A percentile compares a stretch with the other conserved stretches of the same genome.
phyloP scores from a whole-genome alignment of 2,329 filamentous ascomycete species.

The Xylariaceae sp. region DNA sequence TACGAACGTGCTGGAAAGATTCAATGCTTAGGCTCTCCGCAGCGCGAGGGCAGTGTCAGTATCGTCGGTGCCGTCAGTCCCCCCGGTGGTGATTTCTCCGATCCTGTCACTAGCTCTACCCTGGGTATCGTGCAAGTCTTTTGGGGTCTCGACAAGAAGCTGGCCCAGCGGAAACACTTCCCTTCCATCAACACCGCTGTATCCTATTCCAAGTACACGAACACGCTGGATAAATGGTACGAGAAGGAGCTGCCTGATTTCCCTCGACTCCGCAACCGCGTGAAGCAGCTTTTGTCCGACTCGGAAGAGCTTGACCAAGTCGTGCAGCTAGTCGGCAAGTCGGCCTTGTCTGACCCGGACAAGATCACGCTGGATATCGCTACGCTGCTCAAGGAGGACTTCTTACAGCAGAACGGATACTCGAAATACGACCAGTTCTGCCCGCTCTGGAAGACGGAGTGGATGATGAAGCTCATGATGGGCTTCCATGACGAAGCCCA shows the following conservation, averaged over 20 bases:
- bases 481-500: slow-evolving; percentile 96
- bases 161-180: slow-evolving; percentile 98
- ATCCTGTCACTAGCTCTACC: slow-evolving; percentile 90
- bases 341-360: slow-evolving; percentile 88
- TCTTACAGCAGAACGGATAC: slow-evolving; percentile 98
- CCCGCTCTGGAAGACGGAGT: slow-evolving; percentile 98
- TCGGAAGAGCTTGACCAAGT: slow-evolving; percentile 98
- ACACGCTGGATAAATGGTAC: slow-evolving; percentile 84
- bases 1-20: slow-evolving; percentile 96
- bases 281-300: slow-evolving; percentile 88
- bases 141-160: slow-evolving; percentile 99
- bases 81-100: slow-evolving; percentile 97
- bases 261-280: slow-evolving; percentile 83
- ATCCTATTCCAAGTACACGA: slow-evolving; percentile 96
- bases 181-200: slow-evolving; percentile 93
- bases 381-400: slow-evolving; percentile 92
- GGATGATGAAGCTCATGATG: slow-evolving; percentile 99
- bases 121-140: slow-evolving; percentile 98
- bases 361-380: slow-evolving; percentile 97
- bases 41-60: slow-evolving; percentile 86
- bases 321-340: slow-evolving; percentile 96
- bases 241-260: slow-evolving; percentile 92
- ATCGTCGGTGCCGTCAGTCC: slow-evolving; percentile 97
- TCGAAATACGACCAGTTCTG: slow-evolving; percentile 99
- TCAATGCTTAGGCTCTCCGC: slow-evolving; percentile 77